These are phyloP conservation scores for Dacryopinax primogenitus DNA, from an alignment of 768 basidiomycete genomes.

Conservation along the genomic window DNA sequence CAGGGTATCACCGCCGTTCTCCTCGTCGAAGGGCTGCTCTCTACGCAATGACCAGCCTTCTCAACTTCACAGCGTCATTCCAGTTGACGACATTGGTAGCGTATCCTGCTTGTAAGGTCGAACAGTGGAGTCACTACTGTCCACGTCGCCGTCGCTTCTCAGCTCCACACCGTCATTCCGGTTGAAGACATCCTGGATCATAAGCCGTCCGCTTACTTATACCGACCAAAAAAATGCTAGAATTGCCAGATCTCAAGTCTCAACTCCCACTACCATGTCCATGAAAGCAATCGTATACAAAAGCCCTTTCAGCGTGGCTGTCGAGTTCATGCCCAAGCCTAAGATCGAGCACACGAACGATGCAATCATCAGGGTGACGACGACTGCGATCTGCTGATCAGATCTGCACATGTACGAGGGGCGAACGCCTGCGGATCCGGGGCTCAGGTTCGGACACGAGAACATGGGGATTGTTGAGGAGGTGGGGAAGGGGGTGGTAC, in stretches of 20 bases:
- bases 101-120: no score
- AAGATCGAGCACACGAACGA: constrained; percentile 41
- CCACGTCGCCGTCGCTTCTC: no score
- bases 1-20: no score
- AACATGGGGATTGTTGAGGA: constrained; percentile 41
- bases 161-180: no score
- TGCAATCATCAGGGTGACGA: constrained; percentile 31
- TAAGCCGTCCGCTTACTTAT: no score
- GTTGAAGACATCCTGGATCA: no score
- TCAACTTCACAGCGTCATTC: no score
- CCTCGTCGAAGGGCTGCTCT: no score
- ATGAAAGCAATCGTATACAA: constrained; percentile 41
- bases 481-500: constrained; percentile 12
- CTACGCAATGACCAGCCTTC: no score
- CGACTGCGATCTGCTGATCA: constrained; percentile 12
- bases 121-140: no score
- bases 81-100: no score
- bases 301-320: constrained; percentile 35
- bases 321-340: constrained; percentile 38
- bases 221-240: no score
- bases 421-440: constrained; percentile 38
- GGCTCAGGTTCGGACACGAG: constrained; percentile 44
- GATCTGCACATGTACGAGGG: constrained; percentile 5
- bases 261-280: constrained; percentile 28
- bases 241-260: not conserved